Conservation (phyloP, 73 alveolate species). For the Uronychia binucleata region DNA sequence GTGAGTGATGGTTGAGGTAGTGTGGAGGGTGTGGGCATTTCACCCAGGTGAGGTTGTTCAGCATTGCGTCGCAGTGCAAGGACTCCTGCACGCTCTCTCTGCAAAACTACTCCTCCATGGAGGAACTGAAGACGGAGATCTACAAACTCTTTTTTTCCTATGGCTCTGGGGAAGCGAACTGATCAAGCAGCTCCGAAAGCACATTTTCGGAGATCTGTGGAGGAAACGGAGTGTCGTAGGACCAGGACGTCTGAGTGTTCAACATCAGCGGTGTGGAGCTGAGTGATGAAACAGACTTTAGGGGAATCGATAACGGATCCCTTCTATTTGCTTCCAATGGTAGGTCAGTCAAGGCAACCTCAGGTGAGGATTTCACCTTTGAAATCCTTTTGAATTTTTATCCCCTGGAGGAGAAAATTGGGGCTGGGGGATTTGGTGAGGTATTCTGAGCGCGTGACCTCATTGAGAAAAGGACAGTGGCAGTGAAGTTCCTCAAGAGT, state of each 20-base stretch:
- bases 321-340: not conserved
- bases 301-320: not conserved
- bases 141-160: no score
- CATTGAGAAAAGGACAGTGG: constrained; percentile 17
- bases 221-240: no score
- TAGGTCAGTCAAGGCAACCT: not conserved
- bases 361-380: not conserved
- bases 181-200: no score
- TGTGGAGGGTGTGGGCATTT: no score
- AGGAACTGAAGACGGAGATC: no score
- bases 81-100: no score
- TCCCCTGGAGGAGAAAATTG: constrained; percentile 16
- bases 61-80: no score
- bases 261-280: not conserved
- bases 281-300: not conserved
- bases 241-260: not conserved
- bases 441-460: constrained; percentile 34
- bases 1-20: no score
- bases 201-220: no score
- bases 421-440: constrained; percentile 50
- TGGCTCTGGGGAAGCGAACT: no score
- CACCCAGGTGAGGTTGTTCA: no score
- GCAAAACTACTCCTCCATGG: no score
- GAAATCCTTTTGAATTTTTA: not conserved
- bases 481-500: constrained; percentile 25